Evolutionary conservation across 192 early-diverging fungal genomes (phyloP).

Genomic region (Thamnidium elegans): DNA sequence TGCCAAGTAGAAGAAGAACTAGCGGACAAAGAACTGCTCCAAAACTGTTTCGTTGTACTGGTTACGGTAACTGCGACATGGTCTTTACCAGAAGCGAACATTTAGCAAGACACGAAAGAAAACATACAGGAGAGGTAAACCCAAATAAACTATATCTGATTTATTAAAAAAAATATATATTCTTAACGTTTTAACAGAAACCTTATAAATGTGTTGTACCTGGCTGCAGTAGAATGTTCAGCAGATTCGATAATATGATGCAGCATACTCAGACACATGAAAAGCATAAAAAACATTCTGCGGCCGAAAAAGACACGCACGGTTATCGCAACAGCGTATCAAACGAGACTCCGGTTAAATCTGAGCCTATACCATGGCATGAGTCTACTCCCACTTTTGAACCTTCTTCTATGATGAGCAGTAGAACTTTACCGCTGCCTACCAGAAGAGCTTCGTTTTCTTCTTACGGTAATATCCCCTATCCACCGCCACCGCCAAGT

Average conservation of each 20-base stretch:
- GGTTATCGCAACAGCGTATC: not conserved
- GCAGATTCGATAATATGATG: slow-evolving; percentile 78
- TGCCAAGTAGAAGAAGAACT: slow-evolving; percentile 10
- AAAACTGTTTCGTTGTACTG: slow-evolving; percentile 47
- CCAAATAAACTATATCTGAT: slow-evolving; percentile 38
- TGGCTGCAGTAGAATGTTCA: slow-evolving; percentile 62
- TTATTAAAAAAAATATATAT: not conserved
- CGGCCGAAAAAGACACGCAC: slow-evolving; percentile 34
- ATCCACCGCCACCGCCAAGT: not conserved
- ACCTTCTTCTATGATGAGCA: slow-evolving; percentile 4
- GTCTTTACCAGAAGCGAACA: slow-evolving; percentile 55
- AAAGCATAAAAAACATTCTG: slow-evolving; percentile 27
- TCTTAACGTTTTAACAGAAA: slow-evolving; percentile 43
- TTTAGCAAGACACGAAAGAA: slow-evolving; percentile 29
- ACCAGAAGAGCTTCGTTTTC: not conserved
- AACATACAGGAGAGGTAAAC: slow-evolving; percentile 35
- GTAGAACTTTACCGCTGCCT: not conserved
- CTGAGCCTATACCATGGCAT: not conserved
- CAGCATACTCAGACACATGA: slow-evolving; percentile 71
- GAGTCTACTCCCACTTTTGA: not conserved
- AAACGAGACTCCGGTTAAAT: too few relatives aligned
- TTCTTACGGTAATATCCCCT: not conserved
- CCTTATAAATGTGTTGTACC: slow-evolving; percentile 65
- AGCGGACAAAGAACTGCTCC: not conserved
- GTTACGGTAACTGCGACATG: slow-evolving; percentile 52